Conservation (phyloP, 176 grass and related monocot genomes). For the Musa schizocarpa region DNA sequence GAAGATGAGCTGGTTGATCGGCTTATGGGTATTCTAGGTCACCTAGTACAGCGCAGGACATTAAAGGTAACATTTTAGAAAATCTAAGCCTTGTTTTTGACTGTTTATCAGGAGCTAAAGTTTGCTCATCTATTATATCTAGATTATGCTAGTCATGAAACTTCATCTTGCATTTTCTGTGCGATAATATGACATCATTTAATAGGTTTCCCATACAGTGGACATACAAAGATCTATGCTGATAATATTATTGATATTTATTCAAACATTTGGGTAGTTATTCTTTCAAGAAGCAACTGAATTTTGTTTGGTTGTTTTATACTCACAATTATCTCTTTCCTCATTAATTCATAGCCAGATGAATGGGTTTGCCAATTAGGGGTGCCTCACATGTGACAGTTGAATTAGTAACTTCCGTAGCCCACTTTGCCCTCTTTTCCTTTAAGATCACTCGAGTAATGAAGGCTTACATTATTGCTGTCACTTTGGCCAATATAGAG, state of each 20-base stretch:
- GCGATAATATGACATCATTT: neutral
- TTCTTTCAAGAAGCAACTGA: neutral
- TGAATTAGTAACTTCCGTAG: too few species aligned
- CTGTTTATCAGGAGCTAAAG: slow-evolving; percentile 5
- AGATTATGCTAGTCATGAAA: slow-evolving; percentile 8
- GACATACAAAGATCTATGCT: too few species aligned
- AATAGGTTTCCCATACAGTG: neutral
- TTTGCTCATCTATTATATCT: slow-evolving; percentile 17
- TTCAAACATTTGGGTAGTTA: neutral
- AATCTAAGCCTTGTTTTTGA: neutral
- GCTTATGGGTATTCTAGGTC: slow-evolving; percentile 95
- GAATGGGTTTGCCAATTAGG: neutral
- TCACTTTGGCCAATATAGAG: too few species aligned
- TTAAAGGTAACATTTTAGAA: slow-evolving; percentile 44
- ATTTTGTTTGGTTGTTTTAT: neutral
- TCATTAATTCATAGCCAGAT: neutral
- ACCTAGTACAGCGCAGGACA: slow-evolving; percentile 89
- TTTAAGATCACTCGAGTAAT: too few species aligned
- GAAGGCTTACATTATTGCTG: too few species aligned
- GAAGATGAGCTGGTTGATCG: slow-evolving; percentile 79
- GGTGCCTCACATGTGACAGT: neutral
- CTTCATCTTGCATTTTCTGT: neutral
- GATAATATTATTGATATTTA: neutral
- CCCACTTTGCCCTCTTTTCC: too few species aligned
- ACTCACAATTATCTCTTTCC: neutral